These are phyloP conservation scores for Apiospora malaysiana DNA, from an alignment of 2,329 filamentous ascomycete genomes.

Conservation along the genomic window DNA sequence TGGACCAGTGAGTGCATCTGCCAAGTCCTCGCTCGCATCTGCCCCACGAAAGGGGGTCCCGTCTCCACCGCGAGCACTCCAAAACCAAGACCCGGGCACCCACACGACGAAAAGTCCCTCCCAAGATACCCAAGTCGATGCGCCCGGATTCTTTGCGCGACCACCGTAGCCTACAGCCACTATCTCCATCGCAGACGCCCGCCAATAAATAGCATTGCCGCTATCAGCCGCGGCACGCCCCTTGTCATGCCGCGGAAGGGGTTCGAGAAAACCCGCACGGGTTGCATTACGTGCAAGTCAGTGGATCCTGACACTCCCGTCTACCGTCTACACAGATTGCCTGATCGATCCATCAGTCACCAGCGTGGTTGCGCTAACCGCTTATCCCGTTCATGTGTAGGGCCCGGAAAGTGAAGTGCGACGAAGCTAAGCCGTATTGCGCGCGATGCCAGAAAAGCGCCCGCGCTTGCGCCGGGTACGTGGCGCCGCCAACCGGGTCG, in stretches of 20 bases:
- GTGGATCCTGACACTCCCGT: no score
- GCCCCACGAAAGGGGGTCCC: not conserved
- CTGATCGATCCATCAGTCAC: no score
- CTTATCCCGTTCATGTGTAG: conserved; percentile 27
- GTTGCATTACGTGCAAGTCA: conserved; percentile 32
- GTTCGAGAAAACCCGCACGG: conserved; percentile 29
- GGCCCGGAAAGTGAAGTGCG: conserved; percentile 41
- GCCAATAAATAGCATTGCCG: no score
- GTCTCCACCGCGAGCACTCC: not conserved
- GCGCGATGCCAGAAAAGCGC: conserved; percentile 35
- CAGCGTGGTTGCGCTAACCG: not conserved
- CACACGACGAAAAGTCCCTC: not conserved
- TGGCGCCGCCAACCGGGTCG: conserved; percentile 21
- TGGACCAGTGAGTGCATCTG: no score
- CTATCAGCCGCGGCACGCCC: not conserved
- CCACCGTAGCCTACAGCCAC: no score
- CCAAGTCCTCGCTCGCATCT: not conserved
- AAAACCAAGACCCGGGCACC: not conserved
- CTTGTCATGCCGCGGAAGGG: conserved; percentile 27
- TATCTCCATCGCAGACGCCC: no score
- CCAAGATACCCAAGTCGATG: not conserved
- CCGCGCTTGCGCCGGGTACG: conserved; percentile 35
- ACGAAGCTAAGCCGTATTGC: conserved; percentile 39
- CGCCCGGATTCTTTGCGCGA: not conserved
- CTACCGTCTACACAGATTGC: no score